A percentile compares a stretch with the other conserved stretches of the same genome.
phyloP scores from a whole-genome alignment of 1,284 basidiomycete genomes.

The Tilletia horrida region DNA sequence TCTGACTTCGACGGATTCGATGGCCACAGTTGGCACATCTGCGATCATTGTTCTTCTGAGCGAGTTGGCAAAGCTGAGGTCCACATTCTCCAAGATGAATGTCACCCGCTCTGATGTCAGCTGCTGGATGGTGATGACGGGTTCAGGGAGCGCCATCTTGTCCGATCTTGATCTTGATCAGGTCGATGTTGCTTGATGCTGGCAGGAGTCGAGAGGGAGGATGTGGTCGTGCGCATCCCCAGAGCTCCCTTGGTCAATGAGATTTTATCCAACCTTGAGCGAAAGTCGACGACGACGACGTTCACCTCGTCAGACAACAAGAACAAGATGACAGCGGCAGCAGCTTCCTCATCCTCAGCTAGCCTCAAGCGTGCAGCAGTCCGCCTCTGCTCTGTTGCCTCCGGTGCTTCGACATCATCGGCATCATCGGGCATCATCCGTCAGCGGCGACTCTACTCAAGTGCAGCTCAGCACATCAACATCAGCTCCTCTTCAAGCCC shows the following conservation, averaged over 20 bases:
- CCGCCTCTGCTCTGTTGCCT: too few species aligned
- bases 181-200: neutral
- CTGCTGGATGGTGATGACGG: slow-evolving; percentile 17
- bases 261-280: too few species aligned
- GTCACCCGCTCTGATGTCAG: slow-evolving; percentile 42
- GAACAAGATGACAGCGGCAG: too few species aligned
- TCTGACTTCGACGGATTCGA: slow-evolving; percentile 92
- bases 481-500: neutral
- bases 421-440: too few species aligned
- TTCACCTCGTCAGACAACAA: too few species aligned
- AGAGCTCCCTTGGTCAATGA: too few species aligned
- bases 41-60: slow-evolving; percentile 52
- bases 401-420: too few species aligned
- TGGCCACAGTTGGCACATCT: slow-evolving; percentile 62
- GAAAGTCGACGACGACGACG: too few species aligned
- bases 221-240: too few species aligned
- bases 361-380: too few species aligned
- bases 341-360: too few species aligned
- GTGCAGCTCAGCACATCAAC: neutral
- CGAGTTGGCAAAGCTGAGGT: slow-evolving; percentile 52
- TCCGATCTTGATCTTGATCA: neutral
- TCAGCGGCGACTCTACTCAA: neutral
- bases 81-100: slow-evolving; percentile 51
- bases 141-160: slow-evolving; percentile 1
- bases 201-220: neutral